Percentiles rank a stretch among this genome's conserved stretches.
These are phyloP conservation scores for Claviceps pusilla DNA, from an alignment of 2,329 filamentous ascomycete species.

Conservation along the genomic window DNA sequence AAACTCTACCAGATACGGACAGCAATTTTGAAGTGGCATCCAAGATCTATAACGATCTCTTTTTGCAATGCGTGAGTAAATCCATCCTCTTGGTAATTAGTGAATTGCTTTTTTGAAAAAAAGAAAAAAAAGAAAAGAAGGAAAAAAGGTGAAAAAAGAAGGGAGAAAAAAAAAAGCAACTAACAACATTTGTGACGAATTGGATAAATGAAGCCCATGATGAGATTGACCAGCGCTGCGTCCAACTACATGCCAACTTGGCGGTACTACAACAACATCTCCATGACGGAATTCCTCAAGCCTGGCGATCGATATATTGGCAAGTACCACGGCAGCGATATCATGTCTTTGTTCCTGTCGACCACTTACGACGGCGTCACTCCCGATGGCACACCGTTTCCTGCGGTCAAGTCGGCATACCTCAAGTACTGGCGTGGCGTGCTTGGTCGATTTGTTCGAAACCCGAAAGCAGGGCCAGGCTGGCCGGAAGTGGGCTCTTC, in stretches of 20 bases:
- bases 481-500: constrained; percentile 13
- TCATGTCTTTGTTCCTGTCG: constrained; percentile 11
- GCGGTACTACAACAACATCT: constrained; percentile 15
- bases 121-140: neutral
- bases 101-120: neutral
- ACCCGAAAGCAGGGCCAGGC: constrained; percentile 11
- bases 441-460: constrained; percentile 12
- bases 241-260: constrained; percentile 10
- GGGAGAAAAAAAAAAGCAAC: no score
- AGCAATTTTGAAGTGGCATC: constrained; percentile 13
- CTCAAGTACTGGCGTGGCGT: constrained; percentile 12
- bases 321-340: constrained; percentile 15
- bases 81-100: neutral
- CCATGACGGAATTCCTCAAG: constrained; percentile 9
- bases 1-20: constrained; percentile 2
- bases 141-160: no score
- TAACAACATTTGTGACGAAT: neutral
- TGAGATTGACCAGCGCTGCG: constrained; percentile 10
- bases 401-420: constrained; percentile 11
- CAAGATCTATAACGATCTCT: constrained; percentile 14
- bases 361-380: constrained; percentile 7
- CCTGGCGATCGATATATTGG: constrained; percentile 10
- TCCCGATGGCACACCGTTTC: constrained; percentile 1
- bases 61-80: constrained; percentile 14
- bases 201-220: constrained; percentile 10